phyloP scores from a whole-genome alignment of 2,329 filamentous ascomycete genomes.

The Fusarium tupiense region DNA sequence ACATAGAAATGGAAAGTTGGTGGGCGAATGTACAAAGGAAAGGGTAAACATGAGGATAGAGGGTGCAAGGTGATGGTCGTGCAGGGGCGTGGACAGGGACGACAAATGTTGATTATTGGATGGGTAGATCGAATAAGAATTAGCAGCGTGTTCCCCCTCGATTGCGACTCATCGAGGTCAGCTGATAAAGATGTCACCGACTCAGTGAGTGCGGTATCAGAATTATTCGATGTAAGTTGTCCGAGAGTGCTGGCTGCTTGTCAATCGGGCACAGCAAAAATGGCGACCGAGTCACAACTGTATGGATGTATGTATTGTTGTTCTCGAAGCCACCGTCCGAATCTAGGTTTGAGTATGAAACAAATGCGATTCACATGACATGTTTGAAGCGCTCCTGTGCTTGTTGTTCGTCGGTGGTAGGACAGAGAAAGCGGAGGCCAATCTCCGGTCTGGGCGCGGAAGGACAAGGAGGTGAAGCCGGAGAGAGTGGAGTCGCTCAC shows the following conservation, averaged over 20 bases:
- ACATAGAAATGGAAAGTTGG: slow-evolving; percentile 6
- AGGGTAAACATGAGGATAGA: slow-evolving; percentile 14
- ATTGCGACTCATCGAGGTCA: slow-evolving; percentile 14
- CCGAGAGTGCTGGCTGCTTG: slow-evolving; percentile 4
- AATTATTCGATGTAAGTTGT: background rate
- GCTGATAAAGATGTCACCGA: slow-evolving; percentile 19
- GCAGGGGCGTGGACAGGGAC: slow-evolving; percentile 22
- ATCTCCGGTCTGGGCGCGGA: slow-evolving; percentile 16
- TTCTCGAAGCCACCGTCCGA: background rate
- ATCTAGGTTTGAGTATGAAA: background rate
- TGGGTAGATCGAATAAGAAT: slow-evolving; percentile 25
- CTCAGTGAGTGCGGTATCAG: background rate
- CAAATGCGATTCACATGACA: background rate
- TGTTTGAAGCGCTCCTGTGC: background rate
- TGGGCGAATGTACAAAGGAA: slow-evolving; percentile 18
- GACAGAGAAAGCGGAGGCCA: slow-evolving; percentile 24
- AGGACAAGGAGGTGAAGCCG: slow-evolving; percentile 12
- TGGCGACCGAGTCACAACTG: background rate
- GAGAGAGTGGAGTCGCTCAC: slow-evolving; percentile 30
- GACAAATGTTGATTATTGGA: slow-evolving; percentile 26
- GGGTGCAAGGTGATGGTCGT: slow-evolving; percentile 15
- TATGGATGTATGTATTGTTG: background rate
- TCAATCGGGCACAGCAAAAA: background rate
- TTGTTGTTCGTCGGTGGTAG: slow-evolving; percentile 5
- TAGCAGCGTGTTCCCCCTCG: slow-evolving; percentile 29